phyloP scores from a whole-genome alignment of 305 asterid species.

The Solanum hybrid region DNA sequence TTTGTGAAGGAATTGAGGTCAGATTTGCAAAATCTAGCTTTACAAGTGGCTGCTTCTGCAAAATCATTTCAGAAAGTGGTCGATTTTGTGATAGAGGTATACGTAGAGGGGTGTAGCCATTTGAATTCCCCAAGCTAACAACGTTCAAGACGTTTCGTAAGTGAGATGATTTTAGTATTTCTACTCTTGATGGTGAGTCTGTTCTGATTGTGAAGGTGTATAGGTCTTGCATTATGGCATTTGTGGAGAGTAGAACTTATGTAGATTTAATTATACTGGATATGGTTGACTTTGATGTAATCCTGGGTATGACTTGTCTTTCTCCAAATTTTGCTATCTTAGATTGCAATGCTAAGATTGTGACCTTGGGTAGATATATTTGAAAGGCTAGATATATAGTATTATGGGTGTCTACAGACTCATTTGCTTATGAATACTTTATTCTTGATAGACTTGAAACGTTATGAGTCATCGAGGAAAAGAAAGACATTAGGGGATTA shows the following conservation, averaged over 20 bases:
- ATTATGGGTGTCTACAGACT: not conserved
- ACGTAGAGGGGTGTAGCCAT: not conserved
- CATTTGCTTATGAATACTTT: not conserved
- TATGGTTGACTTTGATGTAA: not conserved
- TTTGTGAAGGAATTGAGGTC: not conserved
- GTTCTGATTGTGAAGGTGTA: not conserved
- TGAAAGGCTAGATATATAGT: not conserved
- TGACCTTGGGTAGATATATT: not conserved
- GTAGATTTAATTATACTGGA: not conserved
- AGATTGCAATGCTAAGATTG: not conserved
- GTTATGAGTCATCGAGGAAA: not conserved
- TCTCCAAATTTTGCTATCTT: not conserved
- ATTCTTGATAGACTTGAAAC: not conserved
- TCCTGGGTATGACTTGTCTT: not conserved
- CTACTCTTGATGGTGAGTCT: not conserved
- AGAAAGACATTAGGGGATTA: not conserved
- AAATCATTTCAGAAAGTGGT: not conserved
- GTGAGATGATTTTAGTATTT: not conserved
- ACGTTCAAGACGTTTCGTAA: too few species aligned
- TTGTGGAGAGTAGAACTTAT: not conserved
- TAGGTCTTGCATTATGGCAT: not conserved
- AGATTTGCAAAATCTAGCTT: not conserved
- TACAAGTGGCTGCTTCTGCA: not conserved
- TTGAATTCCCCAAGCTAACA: not conserved
- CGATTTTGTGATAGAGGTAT: not conserved